A percentile compares a stretch with the other conserved stretches of the same genome.
Evolutionary conservation across 2,329 filamentous ascomycete genomes (phyloP).

Genomic region (Aspergillus amoenus): DNA sequence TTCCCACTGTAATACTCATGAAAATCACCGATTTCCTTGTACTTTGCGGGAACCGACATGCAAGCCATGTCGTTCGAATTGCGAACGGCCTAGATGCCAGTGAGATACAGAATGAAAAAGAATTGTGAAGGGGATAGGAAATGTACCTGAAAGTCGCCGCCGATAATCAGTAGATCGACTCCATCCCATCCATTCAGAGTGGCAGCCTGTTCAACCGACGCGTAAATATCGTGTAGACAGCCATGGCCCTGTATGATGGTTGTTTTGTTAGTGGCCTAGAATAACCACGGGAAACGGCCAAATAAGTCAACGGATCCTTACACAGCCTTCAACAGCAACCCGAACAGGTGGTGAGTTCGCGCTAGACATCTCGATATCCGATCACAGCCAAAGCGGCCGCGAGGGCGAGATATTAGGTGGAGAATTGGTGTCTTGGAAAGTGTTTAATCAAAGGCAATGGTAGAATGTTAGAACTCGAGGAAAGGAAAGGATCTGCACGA

Average conservation of each 20-base stretch:
- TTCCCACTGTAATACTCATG: conserved; percentile 87
- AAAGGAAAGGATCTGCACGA: background rate
- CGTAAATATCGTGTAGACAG: conserved; percentile 86
- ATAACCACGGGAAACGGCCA: background rate
- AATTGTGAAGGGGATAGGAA: background rate
- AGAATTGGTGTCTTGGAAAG: background rate
- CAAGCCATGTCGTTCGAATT: conserved; percentile 84
- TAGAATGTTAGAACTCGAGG: background rate
- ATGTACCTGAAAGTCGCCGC: conserved; percentile 85
- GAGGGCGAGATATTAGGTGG: background rate
- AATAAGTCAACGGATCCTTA: conserved; percentile 47
- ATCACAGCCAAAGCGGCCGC: background rate
- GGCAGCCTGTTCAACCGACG: conserved; percentile 69
- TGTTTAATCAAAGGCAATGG: background rate
- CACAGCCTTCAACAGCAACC: conserved; percentile 83
- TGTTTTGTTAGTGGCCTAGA: conserved; percentile 12
- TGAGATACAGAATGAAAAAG: conserved; percentile 10
- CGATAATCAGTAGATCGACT: conserved; percentile 89
- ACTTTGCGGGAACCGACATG: conserved; percentile 88
- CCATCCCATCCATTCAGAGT: conserved; percentile 72
- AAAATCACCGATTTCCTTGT: conserved; percentile 85
- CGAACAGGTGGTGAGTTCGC: conserved; percentile 49
- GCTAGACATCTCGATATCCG: conserved; percentile 10
- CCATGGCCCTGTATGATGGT: conserved; percentile 71
- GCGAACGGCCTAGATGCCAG: conserved; percentile 65